Conservation (phyloP, 495 filamentous ascomycete genomes). For the Trichoderma reesei region DNA sequence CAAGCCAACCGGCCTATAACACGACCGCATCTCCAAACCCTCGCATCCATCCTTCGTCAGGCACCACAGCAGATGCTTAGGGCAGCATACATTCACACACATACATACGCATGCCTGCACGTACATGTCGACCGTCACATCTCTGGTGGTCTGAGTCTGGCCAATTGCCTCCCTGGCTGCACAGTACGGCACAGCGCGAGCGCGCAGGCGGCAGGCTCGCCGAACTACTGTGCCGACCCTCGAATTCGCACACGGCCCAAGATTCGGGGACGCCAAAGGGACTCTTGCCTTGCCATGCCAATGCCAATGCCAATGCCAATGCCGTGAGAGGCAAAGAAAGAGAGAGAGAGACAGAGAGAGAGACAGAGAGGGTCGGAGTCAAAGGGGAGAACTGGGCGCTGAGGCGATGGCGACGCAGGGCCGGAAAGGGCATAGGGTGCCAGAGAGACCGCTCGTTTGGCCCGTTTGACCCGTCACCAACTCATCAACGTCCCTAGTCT, state of each 20-base stretch:
- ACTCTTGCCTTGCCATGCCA: too few relatives aligned
- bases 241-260: background rate
- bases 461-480: slow-evolving; percentile 8
- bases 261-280: too few relatives aligned
- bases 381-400: background rate
- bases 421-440: slow-evolving; percentile 4
- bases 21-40: background rate
- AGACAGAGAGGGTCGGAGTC: slow-evolving; percentile 1
- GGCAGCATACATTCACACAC: too few relatives aligned
- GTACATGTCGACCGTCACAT: background rate
- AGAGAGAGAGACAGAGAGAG: too few relatives aligned
- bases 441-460: slow-evolving; percentile 8
- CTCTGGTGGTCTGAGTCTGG: background rate
- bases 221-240: background rate
- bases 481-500: slow-evolving; percentile 8
- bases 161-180: background rate
- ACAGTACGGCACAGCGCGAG: background rate
- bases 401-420: slow-evolving; percentile 5
- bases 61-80: slow-evolving; percentile 5
- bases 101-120: too few relatives aligned
- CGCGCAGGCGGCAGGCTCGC: too few relatives aligned
- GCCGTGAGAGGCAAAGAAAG: too few relatives aligned
- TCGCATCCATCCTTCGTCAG: slow-evolving; percentile 7
- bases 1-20: background rate
- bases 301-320: too few relatives aligned